phyloP scores from a whole-genome alignment of 2,329 filamentous ascomycete species.

The Clonostachys byssicola region DNA sequence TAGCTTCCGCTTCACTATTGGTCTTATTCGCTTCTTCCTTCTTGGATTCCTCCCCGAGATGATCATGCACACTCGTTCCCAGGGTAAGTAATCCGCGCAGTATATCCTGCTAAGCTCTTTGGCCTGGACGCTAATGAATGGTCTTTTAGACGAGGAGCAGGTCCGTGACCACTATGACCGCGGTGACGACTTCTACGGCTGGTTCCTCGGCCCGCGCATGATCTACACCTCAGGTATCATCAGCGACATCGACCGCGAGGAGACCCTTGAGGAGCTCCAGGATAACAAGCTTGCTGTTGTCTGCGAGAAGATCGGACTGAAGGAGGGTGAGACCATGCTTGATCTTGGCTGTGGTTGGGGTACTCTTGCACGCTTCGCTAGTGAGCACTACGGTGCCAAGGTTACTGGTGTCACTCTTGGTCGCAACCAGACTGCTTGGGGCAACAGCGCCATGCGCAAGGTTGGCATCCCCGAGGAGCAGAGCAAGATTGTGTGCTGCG shows the following conservation, averaged over 20 bases:
- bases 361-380: conserved; percentile 89
- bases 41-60: conserved; percentile 85
- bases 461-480: conserved; percentile 81
- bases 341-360: conserved; percentile 99
- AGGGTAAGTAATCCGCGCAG: conserved; percentile 42
- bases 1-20: conserved; percentile 84
- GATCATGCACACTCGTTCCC: conserved; percentile 86
- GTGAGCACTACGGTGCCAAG: conserved; percentile 81
- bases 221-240: conserved; percentile 97
- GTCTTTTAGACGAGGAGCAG: conserved; percentile 72
- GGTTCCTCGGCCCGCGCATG: conserved; percentile 98
- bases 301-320: conserved; percentile 88
- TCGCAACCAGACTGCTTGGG: conserved; percentile 95
- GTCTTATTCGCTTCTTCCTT: conserved; percentile 84
- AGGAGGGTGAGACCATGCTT: conserved; percentile 77
- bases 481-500: conserved; percentile 89
- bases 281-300: conserved; percentile 96
- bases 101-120: conserved; percentile 68
- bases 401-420: conserved; percentile 91
- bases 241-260: conserved; percentile 80
- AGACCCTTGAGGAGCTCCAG: conserved; percentile 90
- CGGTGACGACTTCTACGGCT: conserved; percentile 96
- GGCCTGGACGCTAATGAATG: too few relatives aligned
- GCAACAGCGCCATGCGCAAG: conserved; percentile 82
- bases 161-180: conserved; percentile 97